phyloP scores from a whole-genome alignment of 441 rosid species.

The Pelargonium fulgidum region DNA sequence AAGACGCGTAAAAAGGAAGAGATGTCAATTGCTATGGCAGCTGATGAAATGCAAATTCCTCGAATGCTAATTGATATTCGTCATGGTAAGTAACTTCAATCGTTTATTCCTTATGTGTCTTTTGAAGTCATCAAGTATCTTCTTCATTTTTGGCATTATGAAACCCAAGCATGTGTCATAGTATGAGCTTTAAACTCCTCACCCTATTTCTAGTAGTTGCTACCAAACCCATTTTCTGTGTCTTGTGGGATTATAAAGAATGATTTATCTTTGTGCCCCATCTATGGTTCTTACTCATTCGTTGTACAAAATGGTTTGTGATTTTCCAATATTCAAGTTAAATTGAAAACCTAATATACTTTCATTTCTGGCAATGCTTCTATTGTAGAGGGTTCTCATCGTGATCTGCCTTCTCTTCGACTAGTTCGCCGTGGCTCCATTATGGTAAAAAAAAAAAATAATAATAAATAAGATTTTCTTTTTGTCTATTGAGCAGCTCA shows the following conservation, averaged over 20 bases:
- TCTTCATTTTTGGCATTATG: neutral
- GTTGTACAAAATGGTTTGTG: neutral
- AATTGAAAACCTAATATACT: constrained; percentile 10
- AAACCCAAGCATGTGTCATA: neutral
- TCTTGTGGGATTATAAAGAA: neutral
- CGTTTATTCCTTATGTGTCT: neutral
- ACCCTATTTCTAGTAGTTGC: no score
- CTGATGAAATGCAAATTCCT: constrained; percentile 71
- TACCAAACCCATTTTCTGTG: no score
- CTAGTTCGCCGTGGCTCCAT: constrained; percentile 68
- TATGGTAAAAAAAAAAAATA: constrained; percentile 48
- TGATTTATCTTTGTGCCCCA: neutral
- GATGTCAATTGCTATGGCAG: constrained; percentile 83
- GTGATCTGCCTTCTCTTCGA: constrained; percentile 70
- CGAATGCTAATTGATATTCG: constrained; percentile 82
- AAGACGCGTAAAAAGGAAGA: constrained; percentile 61
- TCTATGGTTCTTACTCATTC: constrained; percentile 4
- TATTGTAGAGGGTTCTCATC: constrained; percentile 79
- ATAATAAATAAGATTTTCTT: neutral
- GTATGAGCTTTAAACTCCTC: neutral
- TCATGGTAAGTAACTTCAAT: constrained; percentile 54
- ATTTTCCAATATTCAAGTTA: constrained; percentile 2
- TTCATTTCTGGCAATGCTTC: constrained; percentile 20
- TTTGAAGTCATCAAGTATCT: neutral
- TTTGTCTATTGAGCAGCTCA: neutral